phyloP scores from a whole-genome alignment of 1,284 basidiomycete species.

The Hypsizygus ulmarius region DNA sequence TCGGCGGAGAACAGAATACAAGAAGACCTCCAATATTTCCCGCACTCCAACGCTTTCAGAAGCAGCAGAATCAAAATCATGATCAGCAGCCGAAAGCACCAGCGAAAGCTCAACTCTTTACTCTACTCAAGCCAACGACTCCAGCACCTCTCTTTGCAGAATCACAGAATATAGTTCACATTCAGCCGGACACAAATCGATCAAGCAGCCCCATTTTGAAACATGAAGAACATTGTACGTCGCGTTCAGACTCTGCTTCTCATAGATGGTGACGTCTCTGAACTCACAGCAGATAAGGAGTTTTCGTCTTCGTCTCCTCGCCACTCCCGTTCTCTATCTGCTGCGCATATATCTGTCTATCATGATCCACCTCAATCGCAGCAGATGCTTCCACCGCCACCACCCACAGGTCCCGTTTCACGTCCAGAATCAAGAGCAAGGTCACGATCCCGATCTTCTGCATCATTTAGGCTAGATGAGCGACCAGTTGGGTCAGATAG shows the following conservation, averaged over 20 bases:
- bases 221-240: conserved; percentile 13
- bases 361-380: not conserved
- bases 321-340: not conserved
- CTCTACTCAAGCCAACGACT: conserved; percentile 6
- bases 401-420: conserved; percentile 11
- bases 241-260: not conserved
- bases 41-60: conserved; percentile 13
- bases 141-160: not conserved
- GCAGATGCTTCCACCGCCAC: conserved; percentile 13
- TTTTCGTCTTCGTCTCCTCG: conserved; percentile 11
- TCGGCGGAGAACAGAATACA: not conserved
- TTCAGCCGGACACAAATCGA: not conserved
- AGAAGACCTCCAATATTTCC: conserved; percentile 16
- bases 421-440: conserved; percentile 5
- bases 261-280: not conserved
- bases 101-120: conserved; percentile 11
- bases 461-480: not conserved
- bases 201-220: conserved; percentile 2
- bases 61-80: conserved; percentile 3
- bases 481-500: not conserved
- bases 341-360: conserved; percentile 13
- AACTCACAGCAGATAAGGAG: conserved; percentile 12
- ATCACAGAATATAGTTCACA: not conserved
- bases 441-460: conserved; percentile 8
- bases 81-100: not conserved